phyloP scores from a whole-genome alignment of 2,329 filamentous ascomycete species.

The Neopestalotiopsis clavispora region DNA sequence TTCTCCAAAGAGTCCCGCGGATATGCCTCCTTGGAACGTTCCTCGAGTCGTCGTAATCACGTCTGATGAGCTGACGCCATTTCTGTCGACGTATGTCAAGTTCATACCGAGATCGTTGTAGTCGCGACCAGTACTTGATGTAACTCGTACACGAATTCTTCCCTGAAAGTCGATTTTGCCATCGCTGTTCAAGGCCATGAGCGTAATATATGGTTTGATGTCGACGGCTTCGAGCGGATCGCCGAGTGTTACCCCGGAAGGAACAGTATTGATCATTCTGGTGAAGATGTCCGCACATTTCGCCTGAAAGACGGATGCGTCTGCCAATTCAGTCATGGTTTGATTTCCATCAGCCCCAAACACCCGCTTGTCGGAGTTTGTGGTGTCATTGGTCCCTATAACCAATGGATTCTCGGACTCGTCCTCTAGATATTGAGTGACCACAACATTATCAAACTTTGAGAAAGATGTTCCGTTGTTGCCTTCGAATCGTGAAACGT shows the following conservation, averaged over 20 bases:
- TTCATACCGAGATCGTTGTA: slow-evolving; percentile 27
- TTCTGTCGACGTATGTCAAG: slow-evolving; percentile 26
- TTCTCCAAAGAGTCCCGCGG: slow-evolving; percentile 30
- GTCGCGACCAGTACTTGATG: slow-evolving; percentile 25
- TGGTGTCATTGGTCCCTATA: slow-evolving; percentile 41
- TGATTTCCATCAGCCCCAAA: slow-evolving; percentile 49
- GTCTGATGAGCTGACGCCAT: slow-evolving; percentile 17
- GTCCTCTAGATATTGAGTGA: slow-evolving; percentile 47
- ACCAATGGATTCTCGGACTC: slow-evolving; percentile 48
- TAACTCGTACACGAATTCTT: slow-evolving; percentile 29
- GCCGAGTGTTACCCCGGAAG: slow-evolving; percentile 32
- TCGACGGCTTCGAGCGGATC: slow-evolving; percentile 34
- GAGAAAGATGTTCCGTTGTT: slow-evolving; percentile 28
- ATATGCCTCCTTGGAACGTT: slow-evolving; percentile 25
- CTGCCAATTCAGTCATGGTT: slow-evolving; percentile 45
- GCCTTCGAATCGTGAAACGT: slow-evolving; percentile 37
- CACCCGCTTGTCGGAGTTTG: slow-evolving; percentile 47
- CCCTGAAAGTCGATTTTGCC: slow-evolving; percentile 32
- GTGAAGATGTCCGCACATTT: slow-evolving; percentile 36
- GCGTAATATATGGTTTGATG: slow-evolving; percentile 37
- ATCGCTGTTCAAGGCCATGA: slow-evolving; percentile 30
- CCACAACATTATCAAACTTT: slow-evolving; percentile 48
- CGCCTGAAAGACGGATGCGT: slow-evolving; percentile 41
- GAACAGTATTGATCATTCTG: slow-evolving; percentile 43
- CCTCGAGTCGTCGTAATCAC: slow-evolving; percentile 18